A percentile compares a stretch with the other conserved stretches of the same genome.
These are phyloP conservation scores for Gnaphalium uliginosum DNA, from an alignment of 129 eudicot genomes.

Conservation along the genomic window DNA sequence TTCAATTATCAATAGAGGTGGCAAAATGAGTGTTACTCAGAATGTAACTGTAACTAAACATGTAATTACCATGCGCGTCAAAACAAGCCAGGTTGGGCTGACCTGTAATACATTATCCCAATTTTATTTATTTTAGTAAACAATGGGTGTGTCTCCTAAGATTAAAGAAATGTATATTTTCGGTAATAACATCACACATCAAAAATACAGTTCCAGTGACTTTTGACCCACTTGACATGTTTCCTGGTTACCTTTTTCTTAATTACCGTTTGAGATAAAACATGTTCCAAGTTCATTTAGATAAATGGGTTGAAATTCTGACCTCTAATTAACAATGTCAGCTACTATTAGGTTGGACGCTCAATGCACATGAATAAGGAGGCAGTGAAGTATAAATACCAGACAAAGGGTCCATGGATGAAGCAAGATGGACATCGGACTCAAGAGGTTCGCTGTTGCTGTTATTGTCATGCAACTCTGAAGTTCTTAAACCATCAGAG, in stretches of 20 bases:
- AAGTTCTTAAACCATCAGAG: slow-evolving; percentile 25
- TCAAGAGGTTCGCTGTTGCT: slow-evolving; percentile 33
- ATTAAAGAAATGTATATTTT: slow-evolving; percentile 1
- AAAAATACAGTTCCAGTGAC: not conserved
- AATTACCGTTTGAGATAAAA: not conserved
- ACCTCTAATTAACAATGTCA: not conserved
- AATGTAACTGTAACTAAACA: too few relatives aligned
- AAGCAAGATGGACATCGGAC: slow-evolving; percentile 38
- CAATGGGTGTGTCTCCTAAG: not conserved
- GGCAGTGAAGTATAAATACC: slow-evolving; percentile 37
- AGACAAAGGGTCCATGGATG: slow-evolving; percentile 35
- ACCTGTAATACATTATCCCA: not conserved
- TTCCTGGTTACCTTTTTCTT: not conserved
- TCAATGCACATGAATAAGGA: slow-evolving; percentile 15
- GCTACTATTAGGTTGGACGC: slow-evolving; percentile 12
- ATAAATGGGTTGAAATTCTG: not conserved
- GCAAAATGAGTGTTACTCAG: not conserved
- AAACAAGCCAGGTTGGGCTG: not conserved
- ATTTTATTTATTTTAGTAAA: not conserved
- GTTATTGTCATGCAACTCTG: slow-evolving; percentile 22
- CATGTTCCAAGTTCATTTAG: slow-evolving; percentile 3
- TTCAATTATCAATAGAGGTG: not conserved
- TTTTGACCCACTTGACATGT: not conserved
- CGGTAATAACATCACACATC: not conserved
- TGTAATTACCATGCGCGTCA: not conserved